These are phyloP conservation scores for Phytophthora idaei DNA, from an alignment of 352 stramenopile species.

Conservation along the genomic window DNA sequence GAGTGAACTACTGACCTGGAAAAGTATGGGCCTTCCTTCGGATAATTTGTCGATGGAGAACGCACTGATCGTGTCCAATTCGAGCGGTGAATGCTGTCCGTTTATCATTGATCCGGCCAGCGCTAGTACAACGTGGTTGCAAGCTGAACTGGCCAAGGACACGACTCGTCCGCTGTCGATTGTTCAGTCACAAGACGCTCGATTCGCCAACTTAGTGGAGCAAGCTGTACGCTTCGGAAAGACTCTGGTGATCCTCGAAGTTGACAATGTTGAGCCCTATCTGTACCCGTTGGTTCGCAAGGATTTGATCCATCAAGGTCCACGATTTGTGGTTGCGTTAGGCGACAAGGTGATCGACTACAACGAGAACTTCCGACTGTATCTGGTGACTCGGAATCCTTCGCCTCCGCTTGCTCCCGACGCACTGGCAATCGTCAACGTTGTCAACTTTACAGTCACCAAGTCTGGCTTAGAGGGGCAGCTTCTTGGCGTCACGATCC, in stretches of 20 bases:
- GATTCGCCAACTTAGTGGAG: constrained; percentile 93
- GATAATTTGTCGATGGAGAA: constrained; percentile 96
- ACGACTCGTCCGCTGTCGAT: constrained; percentile 87
- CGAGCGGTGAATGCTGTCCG: constrained; percentile 76
- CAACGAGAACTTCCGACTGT: constrained; percentile 94
- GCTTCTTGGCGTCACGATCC: constrained; percentile 93
- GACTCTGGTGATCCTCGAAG: constrained; percentile 93
- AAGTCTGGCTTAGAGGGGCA: constrained; percentile 93
- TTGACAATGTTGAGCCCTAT: constrained; percentile 92
- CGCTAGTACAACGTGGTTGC: constrained; percentile 89
- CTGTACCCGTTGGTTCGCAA: constrained; percentile 92
- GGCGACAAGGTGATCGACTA: constrained; percentile 95
- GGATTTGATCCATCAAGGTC: constrained; percentile 91
- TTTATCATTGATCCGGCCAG: constrained; percentile 96
- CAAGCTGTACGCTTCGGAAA: constrained; percentile 97
- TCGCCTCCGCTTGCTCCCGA: constrained; percentile 88
- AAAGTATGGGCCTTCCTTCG: constrained; percentile 89
- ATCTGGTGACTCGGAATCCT: constrained; percentile 92
- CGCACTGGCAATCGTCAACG: constrained; percentile 88
- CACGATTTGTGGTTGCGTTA: constrained; percentile 90
- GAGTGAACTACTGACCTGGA: constrained; percentile 94
- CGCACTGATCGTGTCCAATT: constrained; percentile 88
- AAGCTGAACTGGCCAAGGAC: constrained; percentile 88
- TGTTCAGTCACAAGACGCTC: constrained; percentile 82
- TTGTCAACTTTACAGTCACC: constrained; percentile 97